These are phyloP conservation scores for Fraxinus cuspidata DNA, from an alignment of 257 asterid genomes.

Conservation along the genomic window DNA sequence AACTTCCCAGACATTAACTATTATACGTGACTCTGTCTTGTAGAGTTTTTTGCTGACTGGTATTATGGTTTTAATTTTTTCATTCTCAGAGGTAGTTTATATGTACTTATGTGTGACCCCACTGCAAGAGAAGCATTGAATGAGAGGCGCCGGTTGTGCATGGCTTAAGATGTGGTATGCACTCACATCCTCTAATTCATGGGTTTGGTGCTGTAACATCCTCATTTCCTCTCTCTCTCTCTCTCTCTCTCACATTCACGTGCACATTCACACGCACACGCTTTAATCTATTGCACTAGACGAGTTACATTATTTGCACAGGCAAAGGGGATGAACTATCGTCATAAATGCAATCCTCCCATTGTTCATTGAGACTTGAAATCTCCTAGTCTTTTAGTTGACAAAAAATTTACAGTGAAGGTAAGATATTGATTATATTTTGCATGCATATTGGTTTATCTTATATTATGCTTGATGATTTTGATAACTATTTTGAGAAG, in stretches of 20 bases:
- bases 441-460: conserved; percentile 11
- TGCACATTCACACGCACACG: too few species aligned
- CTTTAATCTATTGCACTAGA: too few species aligned
- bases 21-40: conserved; percentile 4
- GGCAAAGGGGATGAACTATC: too few species aligned
- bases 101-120: conserved; percentile 77
- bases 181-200: conserved; percentile 2
- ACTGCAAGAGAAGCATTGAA: conserved; percentile 77
- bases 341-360: too few species aligned
- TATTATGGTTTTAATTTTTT: conserved; percentile 16
- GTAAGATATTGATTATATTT: too few species aligned
- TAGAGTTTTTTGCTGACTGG: conserved; percentile 24
- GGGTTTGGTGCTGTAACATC: neutral
- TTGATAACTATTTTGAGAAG: neutral
- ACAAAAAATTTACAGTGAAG: too few species aligned
- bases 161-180: conserved; percentile 93
- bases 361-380: too few species aligned
- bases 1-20: neutral
- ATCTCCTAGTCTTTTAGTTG: too few species aligned
- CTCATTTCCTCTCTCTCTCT: neutral
- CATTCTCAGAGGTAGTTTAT: conserved; percentile 81
- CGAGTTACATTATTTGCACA: too few species aligned
- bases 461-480: neutral
- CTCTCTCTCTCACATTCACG: too few species aligned
- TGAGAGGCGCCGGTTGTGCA: conserved; percentile 79